phyloP scores from a whole-genome alignment of 2,329 filamentous ascomycete genomes.

The Colletotrichum agaves region DNA sequence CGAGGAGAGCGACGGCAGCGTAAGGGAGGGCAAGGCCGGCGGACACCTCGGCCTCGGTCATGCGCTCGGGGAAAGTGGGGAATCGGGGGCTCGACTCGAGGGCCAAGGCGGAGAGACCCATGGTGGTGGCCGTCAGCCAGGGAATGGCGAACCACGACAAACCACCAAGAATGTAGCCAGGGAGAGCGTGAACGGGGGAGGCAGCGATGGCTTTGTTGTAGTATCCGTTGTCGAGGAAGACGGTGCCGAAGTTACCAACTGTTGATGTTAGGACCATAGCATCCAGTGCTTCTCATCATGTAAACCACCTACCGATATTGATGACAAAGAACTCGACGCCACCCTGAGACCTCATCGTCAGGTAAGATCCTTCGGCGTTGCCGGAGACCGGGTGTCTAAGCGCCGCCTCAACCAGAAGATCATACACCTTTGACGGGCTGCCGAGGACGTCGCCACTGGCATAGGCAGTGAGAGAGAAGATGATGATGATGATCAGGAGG shows the following conservation, averaged over 20 bases:
- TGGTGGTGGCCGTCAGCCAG: constrained; percentile 83
- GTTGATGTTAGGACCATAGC: constrained; percentile 49
- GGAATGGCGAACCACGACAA: constrained; percentile 87
- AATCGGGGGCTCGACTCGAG: constrained; percentile 76
- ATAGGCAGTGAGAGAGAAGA: constrained; percentile 81
- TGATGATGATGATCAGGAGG: constrained; percentile 79
- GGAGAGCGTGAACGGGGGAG: constrained; percentile 80
- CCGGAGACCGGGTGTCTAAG: constrained; percentile 75
- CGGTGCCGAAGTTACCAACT: constrained; percentile 77
- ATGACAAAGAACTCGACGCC: constrained; percentile 80
- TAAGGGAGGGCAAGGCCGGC: constrained; percentile 83
- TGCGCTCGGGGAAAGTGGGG: constrained; percentile 74
- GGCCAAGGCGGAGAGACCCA: constrained; percentile 82
- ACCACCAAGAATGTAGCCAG: constrained; percentile 81
- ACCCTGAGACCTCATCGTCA: constrained; percentile 81
- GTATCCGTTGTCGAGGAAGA: constrained; percentile 83
- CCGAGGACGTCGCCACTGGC: constrained; percentile 64
- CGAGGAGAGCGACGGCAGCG: constrained; percentile 80
- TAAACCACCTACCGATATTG: constrained; percentile 64
- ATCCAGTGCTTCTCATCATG: constrained; percentile 37
- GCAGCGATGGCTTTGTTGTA: constrained; percentile 89
- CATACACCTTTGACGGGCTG: constrained; percentile 73
- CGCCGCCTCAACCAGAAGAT: constrained; percentile 74
- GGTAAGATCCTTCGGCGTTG: constrained; percentile 79
- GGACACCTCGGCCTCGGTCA: constrained; percentile 75